These are phyloP conservation scores for Chloris gayana DNA, from an alignment of 176 grass and related monocot species.

Conservation along the genomic window DNA sequence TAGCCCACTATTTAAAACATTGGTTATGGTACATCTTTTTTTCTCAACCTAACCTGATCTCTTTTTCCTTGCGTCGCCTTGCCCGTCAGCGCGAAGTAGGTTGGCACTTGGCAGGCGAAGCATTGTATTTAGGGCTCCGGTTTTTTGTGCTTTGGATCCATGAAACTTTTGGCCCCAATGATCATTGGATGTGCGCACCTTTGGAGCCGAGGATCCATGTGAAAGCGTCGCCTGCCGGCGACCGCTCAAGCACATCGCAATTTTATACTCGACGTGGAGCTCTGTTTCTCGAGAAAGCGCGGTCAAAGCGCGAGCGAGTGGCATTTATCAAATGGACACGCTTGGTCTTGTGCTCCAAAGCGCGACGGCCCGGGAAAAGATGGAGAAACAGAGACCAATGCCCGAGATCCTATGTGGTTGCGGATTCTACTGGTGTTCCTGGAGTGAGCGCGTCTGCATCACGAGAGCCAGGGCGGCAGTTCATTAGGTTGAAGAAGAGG, in stretches of 20 bases:
- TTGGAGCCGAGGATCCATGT: conserved; percentile 14
- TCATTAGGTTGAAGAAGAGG: background rate
- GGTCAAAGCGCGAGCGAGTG: conserved; percentile 21
- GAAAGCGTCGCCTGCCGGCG: conserved; percentile 28
- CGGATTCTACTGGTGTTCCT: conserved; percentile 4
- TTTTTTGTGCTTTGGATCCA: conserved; percentile 27
- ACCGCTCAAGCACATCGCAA: conserved; percentile 4
- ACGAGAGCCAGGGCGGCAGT: background rate
- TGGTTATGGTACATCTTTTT: background rate
- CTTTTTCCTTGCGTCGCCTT: too few species aligned
- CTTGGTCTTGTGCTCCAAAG: conserved; percentile 38
- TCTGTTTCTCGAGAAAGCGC: conserved; percentile 13
- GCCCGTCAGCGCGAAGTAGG: background rate
- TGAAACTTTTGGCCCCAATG: conserved; percentile 23
- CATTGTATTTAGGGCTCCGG: conserved; percentile 27
- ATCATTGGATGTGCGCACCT: conserved; percentile 8
- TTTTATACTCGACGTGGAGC: conserved; percentile 28
- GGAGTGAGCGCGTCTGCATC: background rate
- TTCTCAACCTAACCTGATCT: background rate
- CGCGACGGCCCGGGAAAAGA: conserved; percentile 11
- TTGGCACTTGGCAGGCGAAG: conserved; percentile 1
- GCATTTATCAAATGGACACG: conserved; percentile 43
- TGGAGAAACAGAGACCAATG: conserved; percentile 10
- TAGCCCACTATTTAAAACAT: too few species aligned
- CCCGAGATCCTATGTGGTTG: conserved; percentile 21